Evolutionary conservation across 176 grass and related monocot species (phyloP), one percentile per base, ranked within the genome.

Genomic region (Hyparrhenia diplandra): DNA sequence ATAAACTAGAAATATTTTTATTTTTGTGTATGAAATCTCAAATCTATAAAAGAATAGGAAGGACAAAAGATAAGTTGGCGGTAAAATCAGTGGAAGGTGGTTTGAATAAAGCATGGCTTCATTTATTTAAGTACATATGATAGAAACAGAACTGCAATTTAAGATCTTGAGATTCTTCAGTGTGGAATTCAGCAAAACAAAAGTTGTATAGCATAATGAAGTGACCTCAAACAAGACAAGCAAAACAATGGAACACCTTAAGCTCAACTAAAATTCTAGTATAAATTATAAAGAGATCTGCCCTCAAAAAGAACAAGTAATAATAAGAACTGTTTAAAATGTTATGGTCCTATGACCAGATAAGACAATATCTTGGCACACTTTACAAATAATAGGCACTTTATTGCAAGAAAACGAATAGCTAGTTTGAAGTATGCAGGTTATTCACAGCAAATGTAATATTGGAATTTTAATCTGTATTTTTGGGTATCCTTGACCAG

Each of bases 261-360:
- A 5, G 63, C 62, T 76, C 17, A 59, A 68, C 35, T 27, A 55
- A 40, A 83, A 55, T 31, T 54, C 21, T 17, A 74, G 43, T 21
- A 67, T 54, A 59, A 36, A 46, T 35, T 74, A 51, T 64, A 24
- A 8, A 73, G 8, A 64, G 16, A 35, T 1, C 23, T 36, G 10
- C 32, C 65, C 70, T 47, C 43, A n/a, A 84, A n/a, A n/a, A 61
- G 20, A 43, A 76, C 65, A 84, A 84, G 62, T 55, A 84, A 57
- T 42, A 47, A 76, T 2, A 32, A 45, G n/a, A n/a, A n/a, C 69
- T 55, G 34, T 31, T 25, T 37, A 37, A 47, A 82, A 37, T 23
- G 34, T 18, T 64, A 47, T 35, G 20, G 29, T 47, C 13, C 31
- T 55, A 55, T 40, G 32, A 24, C 30, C 39, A 62, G 30, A 13